phyloP scores from a whole-genome alignment of 106 monocot genomes.

The Allium sativum region DNA sequence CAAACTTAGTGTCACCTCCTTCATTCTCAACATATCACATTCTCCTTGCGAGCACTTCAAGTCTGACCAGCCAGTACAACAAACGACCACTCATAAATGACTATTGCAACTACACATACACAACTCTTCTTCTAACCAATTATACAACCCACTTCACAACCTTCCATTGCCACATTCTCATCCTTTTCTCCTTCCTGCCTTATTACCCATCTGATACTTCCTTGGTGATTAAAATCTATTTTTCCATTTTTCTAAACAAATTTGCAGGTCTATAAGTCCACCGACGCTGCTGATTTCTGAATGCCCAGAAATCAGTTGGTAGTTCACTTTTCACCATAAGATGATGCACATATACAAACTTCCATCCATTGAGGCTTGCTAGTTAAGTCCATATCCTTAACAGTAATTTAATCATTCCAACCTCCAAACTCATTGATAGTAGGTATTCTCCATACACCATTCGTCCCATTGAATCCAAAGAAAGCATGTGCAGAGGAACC shows the following conservation, averaged over 20 bases:
- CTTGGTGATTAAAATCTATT: slow-evolving; percentile 45
- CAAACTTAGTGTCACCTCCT: too few relatives aligned
- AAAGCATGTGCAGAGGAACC: slow-evolving; percentile 52
- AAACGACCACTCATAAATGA: too few relatives aligned
- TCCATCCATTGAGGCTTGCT: slow-evolving; percentile 57
- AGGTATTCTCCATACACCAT: slow-evolving; percentile 68
- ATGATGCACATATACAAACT: slow-evolving; percentile 55
- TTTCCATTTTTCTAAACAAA: slow-evolving; percentile 65
- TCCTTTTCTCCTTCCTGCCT: too few relatives aligned
- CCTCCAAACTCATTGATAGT: slow-evolving; percentile 66
- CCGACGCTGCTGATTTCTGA: slow-evolving; percentile 72
- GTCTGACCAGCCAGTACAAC: too few relatives aligned
- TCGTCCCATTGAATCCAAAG: slow-evolving; percentile 83
- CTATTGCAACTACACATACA: too few relatives aligned
- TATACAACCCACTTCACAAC: too few relatives aligned
- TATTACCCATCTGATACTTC: too few relatives aligned
- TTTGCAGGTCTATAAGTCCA: slow-evolving; percentile 91
- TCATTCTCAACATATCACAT: too few relatives aligned
- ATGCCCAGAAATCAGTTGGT: slow-evolving; percentile 69
- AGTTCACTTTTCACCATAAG: slow-evolving; percentile 76
- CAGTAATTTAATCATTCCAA: slow-evolving; percentile 77
- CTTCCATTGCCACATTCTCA: too few relatives aligned
- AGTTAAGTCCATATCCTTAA: slow-evolving; percentile 82
- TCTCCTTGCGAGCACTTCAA: too few relatives aligned
- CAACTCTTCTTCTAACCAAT: too few relatives aligned